Conservation (phyloP, 805 yeast species). For the Schwanniomyces pseudopolymorphus region DNA sequence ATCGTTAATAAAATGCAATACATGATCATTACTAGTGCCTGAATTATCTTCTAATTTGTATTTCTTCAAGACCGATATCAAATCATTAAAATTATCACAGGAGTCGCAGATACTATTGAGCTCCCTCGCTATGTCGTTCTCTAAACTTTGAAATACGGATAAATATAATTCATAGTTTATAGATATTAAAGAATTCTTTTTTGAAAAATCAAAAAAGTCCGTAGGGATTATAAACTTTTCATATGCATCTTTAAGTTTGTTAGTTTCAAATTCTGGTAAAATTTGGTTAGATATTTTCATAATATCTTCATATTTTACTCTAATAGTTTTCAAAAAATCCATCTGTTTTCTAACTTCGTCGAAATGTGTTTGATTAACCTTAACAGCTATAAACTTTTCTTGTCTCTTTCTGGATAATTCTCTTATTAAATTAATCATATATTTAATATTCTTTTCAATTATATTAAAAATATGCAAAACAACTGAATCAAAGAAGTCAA, state of each 20-base stretch:
- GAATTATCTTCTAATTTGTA: conserved; percentile 10
- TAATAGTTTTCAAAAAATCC: conserved; percentile 42
- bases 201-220: conserved; percentile 32
- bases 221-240: conserved; percentile 26
- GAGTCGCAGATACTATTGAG: conserved; percentile 24
- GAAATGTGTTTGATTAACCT: conserved; percentile 46
- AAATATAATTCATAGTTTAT: conserved; percentile 25
- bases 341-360: conserved; percentile 42
- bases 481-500: conserved; percentile 13
- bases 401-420: conserved; percentile 73
- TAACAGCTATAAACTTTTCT: conserved; percentile 66
- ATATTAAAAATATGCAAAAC: conserved; percentile 37
- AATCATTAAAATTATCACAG: conserved; percentile 29
- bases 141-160: conserved; percentile 18
- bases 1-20: conserved; percentile 32
- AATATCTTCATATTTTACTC: conserved; percentile 55
- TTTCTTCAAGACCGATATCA: conserved; percentile 20
- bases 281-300: conserved; percentile 27
- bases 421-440: conserved; percentile 64
- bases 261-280: conserved; percentile 9
- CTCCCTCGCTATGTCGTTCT: conserved; percentile 17
- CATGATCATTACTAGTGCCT: conserved; percentile 10
- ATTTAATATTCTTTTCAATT: conserved; percentile 64
- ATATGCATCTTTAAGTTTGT: conserved; percentile 25
- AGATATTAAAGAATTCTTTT: conserved; percentile 30